Base-by-base conservation (phyloP, 2,329 filamentous ascomycete species). In the Sporothrix variecibatus region DNA sequence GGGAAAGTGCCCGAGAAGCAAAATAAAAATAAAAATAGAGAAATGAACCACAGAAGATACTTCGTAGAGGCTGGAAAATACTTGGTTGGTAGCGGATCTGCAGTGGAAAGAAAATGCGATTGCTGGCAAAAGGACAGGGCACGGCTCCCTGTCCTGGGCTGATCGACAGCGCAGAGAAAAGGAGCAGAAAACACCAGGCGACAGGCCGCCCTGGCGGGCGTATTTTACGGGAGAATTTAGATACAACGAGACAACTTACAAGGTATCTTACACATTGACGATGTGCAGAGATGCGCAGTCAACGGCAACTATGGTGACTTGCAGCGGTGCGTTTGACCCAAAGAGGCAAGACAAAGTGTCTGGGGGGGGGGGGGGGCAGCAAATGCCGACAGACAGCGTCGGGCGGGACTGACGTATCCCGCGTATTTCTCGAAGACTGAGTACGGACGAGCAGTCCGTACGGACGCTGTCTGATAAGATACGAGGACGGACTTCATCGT, bases 111-210 rank as follows among this genome's bases (percentile, higher is more conserved):
- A 26, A 38, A 64, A 17, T 23, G 20, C 60, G 31, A 23, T 34
- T 38, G 20, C 60, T 23, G 58, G 31, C 11, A 38, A n/a, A 38
- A 49, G 6, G 7, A 5, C 60, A 40, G n/a, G 60, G 11, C 11
- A 23, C 31, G 1, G 17, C 60, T 43, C 38, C 60, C 60, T 43
- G 60, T 56, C 34, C 28, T 34, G 20, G n/a, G 34, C 1, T 4
- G 60, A 43, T 64, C 60, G 60, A 64, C 60, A 23, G 60, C 1
- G 20, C 60, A 65, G 43, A 60, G 51, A 60, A 60, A 60, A 15
- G 23, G 20, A 64, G 34, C 34, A 38, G 8, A 23, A 40, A 9
- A 56, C 1, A 43, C 11, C 15, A 2, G 17, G 28, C 26, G 12
- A 34, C 56, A 60, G 56, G 51, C 51, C 51, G 23, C 51, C 49